phyloP scores from a whole-genome alignment of 805 yeast species.

The Cyberlindnera lachancei region DNA sequence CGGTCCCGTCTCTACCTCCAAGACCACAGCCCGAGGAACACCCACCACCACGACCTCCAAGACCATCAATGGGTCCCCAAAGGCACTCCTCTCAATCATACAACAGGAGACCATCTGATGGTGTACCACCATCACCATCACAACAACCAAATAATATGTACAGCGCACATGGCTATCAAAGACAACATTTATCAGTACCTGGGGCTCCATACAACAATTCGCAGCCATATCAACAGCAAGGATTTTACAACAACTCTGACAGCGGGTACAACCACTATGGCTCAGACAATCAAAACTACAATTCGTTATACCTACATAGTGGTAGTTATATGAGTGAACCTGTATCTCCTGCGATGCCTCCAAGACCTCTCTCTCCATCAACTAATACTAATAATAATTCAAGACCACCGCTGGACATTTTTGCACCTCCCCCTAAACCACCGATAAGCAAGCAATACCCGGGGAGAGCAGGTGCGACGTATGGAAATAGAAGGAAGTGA shows the following conservation, averaged over 20 bases:
- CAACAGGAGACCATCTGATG: too few relatives aligned
- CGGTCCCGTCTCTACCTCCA: background rate
- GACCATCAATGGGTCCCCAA: background rate
- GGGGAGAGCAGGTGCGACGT: conserved; percentile 10
- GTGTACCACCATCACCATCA: too few relatives aligned
- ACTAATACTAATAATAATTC: too few relatives aligned
- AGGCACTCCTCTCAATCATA: background rate
- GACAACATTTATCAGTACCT: background rate
- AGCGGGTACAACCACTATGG: too few relatives aligned
- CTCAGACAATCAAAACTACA: too few relatives aligned
- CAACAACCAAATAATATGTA: too few relatives aligned
- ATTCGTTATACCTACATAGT: too few relatives aligned
- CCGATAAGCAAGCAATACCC: conserved; percentile 4
- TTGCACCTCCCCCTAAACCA: conserved; percentile 11
- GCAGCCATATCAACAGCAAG: background rate
- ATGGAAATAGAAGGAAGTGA: background rate
- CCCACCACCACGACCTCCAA: background rate
- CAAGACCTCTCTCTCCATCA: background rate
- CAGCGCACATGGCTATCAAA: background rate
- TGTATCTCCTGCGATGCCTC: too few relatives aligned
- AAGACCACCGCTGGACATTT: too few relatives aligned
- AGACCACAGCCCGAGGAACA: too few relatives aligned
- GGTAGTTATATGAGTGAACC: too few relatives aligned
- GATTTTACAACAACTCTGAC: background rate
- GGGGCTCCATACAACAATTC: background rate